Evolutionary conservation across 169 alveolate species (phyloP), one percentile per base, ranked within the genome.

Genomic region (Plasmodium vivax): DNA sequence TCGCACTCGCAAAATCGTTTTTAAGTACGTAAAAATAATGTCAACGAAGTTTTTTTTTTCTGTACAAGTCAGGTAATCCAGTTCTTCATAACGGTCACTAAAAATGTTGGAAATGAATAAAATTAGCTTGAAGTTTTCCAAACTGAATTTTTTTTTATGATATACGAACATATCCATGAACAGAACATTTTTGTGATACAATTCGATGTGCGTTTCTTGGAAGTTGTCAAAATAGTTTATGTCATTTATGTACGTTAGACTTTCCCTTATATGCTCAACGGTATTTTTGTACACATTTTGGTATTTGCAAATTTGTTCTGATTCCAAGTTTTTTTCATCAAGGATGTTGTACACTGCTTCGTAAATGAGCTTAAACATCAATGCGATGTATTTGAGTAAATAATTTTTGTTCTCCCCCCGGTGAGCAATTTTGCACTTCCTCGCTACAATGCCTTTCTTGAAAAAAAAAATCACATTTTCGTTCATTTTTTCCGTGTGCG

Each of bases 61-160:
- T 80, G 75, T 10, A 81, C 82, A 81, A 32, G 88, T 41, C 41
- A 79, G 58, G 51, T 90, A 23, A 47, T 90, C 94, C 56, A 90
- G 82, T 73, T 90, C 80, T 80, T 90, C 91, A 90, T 80, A 90
- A 75, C 51, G 74, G 54, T 90, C 94, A 90, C 83, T 79, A 62
- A 90, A 90, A 62, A 90, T 79, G 84, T 90, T 79, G n/a, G 94
- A 90, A 27, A 90, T 79, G 73, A 90, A 90, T 90, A 79, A 90
- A 90, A 90, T 43, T 47, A 90, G 91, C 74, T 90, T 90, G 74
- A 90, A 90, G 43, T 32, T 90, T 90, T 90, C 94, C 62, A 90
- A 80, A 58, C 58, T 56, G 58, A 58, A 34, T 4, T 90, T 79
- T 90, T 90, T 90, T 62, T 38, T 90, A 81, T 90, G 74, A 90